Evolutionary conservation across 2,329 filamentous ascomycete genomes (phyloP).

Genomic region (Stemphylium beticola): DNA sequence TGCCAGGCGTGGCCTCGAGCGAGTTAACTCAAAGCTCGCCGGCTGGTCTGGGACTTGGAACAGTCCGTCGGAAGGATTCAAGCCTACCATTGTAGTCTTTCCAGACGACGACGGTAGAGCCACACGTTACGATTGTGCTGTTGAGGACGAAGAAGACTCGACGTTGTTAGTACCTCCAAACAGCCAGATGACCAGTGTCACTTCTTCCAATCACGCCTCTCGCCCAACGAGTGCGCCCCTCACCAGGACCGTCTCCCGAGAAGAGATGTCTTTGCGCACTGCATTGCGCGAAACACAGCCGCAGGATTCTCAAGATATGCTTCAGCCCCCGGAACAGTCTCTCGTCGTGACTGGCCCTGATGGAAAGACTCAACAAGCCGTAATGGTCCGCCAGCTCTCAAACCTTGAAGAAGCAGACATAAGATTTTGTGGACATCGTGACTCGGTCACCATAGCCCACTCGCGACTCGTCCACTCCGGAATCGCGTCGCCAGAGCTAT

Average conservation of each 20-base stretch:
- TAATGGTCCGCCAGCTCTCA: conserved; percentile 27
- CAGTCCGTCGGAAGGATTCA: conserved; percentile 22
- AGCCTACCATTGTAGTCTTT: conserved; percentile 36
- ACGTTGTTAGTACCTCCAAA: conserved; percentile 37
- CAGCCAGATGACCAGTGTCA: conserved; percentile 33
- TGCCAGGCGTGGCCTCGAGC: conserved; percentile 30
- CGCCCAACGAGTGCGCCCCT: conserved; percentile 24
- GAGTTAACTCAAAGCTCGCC: conserved; percentile 40
- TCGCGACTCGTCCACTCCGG: conserved; percentile 30
- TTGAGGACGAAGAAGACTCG: conserved; percentile 31
- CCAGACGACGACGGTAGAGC: conserved; percentile 31
- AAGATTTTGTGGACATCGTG: conserved; percentile 40
- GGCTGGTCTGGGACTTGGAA: conserved; percentile 37
- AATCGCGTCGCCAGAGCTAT: conserved; percentile 25
- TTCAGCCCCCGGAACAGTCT: background rate
- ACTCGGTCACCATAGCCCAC: conserved; percentile 40
- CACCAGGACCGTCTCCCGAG: conserved; percentile 20
- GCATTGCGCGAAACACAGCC: background rate
- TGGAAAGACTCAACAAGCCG: conserved; percentile 4
- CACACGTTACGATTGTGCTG: conserved; percentile 13
- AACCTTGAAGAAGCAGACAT: conserved; percentile 37
- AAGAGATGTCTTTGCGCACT: conserved; percentile 3
- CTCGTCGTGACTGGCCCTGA: conserved; percentile 16
- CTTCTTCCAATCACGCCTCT: conserved; percentile 28
- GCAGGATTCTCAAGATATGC: background rate